Evolutionary conservation across 2,329 filamentous ascomycete species (phyloP).

Genomic region (Passalora sequoiae): DNA sequence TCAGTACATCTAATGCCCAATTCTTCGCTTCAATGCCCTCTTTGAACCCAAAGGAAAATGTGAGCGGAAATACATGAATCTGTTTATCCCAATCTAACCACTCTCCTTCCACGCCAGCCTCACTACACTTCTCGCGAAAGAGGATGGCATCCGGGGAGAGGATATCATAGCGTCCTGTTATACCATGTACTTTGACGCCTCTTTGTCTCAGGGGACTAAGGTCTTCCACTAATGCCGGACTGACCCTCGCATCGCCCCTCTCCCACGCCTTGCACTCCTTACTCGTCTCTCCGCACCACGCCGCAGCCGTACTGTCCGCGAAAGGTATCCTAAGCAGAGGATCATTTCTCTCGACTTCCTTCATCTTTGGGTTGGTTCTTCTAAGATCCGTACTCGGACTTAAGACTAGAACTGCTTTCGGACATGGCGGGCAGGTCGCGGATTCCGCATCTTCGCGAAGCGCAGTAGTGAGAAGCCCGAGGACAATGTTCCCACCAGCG

Average conservation of each 20-base stretch:
- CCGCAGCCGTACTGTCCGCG: constrained; percentile 39
- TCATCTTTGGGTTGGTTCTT: constrained; percentile 43
- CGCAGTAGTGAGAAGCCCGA: constrained; percentile 39
- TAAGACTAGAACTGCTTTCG: constrained; percentile 42
- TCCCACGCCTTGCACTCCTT: constrained; percentile 29
- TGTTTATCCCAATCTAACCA: constrained; percentile 57
- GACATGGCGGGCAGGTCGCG: constrained; percentile 20
- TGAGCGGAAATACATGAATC: constrained; percentile 57
- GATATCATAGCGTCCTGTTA: constrained; percentile 51
- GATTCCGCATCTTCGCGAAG: constrained; percentile 30
- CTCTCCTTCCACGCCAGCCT: constrained; percentile 44
- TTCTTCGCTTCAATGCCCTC: constrained; percentile 46
- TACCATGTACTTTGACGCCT: constrained; percentile 47
- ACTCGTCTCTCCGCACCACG: constrained; percentile 36
- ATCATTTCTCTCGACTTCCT: constrained; percentile 39
- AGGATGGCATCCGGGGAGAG: constrained; percentile 49
- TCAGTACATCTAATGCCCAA: constrained; percentile 41
- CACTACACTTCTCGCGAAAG: constrained; percentile 45
- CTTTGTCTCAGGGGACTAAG: constrained; percentile 37
- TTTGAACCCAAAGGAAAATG: constrained; percentile 44
- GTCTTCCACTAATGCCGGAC: constrained; percentile 44
- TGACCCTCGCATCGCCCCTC: constrained; percentile 43
- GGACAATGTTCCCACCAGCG: constrained; percentile 51
- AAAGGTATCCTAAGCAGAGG: constrained; percentile 43
- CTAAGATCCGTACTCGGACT: constrained; percentile 49